Base-by-base conservation (phyloP, 192 early-diverging fungal species). In the Neocallimastix lanati region DNA sequence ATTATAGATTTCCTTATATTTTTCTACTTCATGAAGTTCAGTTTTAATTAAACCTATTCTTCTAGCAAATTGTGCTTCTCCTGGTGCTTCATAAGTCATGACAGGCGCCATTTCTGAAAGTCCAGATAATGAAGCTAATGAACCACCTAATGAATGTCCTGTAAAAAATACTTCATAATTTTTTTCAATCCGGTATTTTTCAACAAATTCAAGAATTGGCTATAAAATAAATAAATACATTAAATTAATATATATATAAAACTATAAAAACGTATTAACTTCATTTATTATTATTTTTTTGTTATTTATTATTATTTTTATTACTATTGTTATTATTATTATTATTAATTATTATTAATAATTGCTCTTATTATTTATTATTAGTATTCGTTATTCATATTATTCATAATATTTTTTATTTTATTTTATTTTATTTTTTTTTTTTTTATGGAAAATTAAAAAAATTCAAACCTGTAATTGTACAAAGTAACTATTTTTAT, bases 21-120 rank as follows among this genome's bases (percentile, higher is more conserved):
- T 84, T 16, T 84, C 80, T 13, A 83, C 79, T 13, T 83, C 83
- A 18, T 86, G 88, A 16, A 89, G 92, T 77, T 33, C 30, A 33
- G 30, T 6, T 33, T 11, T 33, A 33, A 33, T 33, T 33, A 98
- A 84, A 79, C 96, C 96, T 16, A 98, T 83, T 28, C 96, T 87
- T 38, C 80, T 30, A 11, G 97, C 92, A 14, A 93, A 92, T 77
- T 93, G 81, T 12, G 85, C 82, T 78, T 98, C 97, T 18, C 94
- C 96, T 0, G 96, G 94, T 7, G 91, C 86, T 86, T 98, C 91
- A 80, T 92, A 96, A 0, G 91, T 90, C 25, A 97, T 90, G 0
- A 90, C 91, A 0, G 96, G 96, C 9, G 95, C 81, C 35, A 93
- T 92, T 85, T 92, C 94, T 1, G 96, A 95, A 29, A 95, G 84